Conservation (phyloP, 805 yeast genomes). For the Candida bentonensis region DNA sequence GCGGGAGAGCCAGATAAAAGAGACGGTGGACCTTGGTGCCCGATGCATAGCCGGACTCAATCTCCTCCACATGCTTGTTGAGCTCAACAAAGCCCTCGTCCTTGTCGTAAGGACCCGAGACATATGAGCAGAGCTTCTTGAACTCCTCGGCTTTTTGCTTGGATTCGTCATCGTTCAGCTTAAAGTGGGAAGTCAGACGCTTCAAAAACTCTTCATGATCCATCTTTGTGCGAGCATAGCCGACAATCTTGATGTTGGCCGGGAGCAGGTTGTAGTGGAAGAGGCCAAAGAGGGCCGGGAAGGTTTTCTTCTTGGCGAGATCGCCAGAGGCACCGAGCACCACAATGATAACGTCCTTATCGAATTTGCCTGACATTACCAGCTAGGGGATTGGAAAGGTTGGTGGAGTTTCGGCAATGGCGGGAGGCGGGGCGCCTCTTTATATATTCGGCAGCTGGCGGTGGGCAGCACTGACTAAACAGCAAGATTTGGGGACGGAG, state of each 20-base stretch:
- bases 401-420: too few species aligned
- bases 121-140: constrained; percentile 50
- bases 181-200: constrained; percentile 52
- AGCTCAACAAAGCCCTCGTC: constrained; percentile 59
- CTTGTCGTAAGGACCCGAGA: constrained; percentile 66
- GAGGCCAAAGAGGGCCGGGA: constrained; percentile 30
- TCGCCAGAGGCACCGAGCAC: constrained; percentile 96
- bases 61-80: constrained; percentile 37
- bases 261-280: constrained; percentile 66
- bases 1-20: constrained; percentile 90
- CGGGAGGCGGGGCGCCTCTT: too few species aligned
- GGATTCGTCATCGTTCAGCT: constrained; percentile 31
- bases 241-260: constrained; percentile 55
- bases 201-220: constrained; percentile 49
- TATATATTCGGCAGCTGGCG: too few species aligned
- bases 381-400: too few species aligned
- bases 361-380: constrained; percentile 31
- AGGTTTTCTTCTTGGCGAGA: constrained; percentile 85
- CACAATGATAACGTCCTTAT: constrained; percentile 54
- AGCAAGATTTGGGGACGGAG: too few species aligned
- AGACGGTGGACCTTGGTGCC: constrained; percentile 50
- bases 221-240: constrained; percentile 82
- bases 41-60: constrained; percentile 33
- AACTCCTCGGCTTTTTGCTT: constrained; percentile 40
- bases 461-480: too few species aligned